Conservation (phyloP, 495 filamentous ascomycete species). For the Thozetella sp. region DNA sequence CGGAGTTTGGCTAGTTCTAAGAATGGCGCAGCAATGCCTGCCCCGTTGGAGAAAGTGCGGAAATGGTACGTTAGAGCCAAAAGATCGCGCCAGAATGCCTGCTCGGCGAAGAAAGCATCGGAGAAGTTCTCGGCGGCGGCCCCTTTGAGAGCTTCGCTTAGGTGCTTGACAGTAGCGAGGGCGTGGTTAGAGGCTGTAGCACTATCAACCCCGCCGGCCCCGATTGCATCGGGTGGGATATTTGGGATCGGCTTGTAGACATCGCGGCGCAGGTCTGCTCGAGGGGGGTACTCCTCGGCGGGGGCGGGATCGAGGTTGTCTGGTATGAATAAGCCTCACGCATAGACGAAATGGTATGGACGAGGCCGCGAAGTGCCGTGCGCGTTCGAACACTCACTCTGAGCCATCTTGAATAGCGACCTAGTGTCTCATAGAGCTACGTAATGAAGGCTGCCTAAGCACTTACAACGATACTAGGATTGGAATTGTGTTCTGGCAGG, state of each 20-base stretch:
- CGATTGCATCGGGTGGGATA: conserved; percentile 5
- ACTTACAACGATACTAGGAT: too few species aligned
- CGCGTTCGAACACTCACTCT: too few species aligned
- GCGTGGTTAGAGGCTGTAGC: conserved; percentile 10
- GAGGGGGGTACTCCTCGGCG: conserved; percentile 12
- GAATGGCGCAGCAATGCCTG: conserved; percentile 15
- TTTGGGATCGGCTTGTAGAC: conserved; percentile 12
- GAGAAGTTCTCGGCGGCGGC: conserved; percentile 14
- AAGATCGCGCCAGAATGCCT: conserved; percentile 32
- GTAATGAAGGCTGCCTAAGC: too few species aligned
- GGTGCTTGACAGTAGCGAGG: background rate
- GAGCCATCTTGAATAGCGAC: background rate
- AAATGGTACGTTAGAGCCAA: conserved; percentile 28
- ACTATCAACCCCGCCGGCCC: background rate
- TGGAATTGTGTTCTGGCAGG: too few species aligned
- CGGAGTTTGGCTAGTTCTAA: conserved; percentile 16
- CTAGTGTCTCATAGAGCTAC: background rate
- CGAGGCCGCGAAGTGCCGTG: too few species aligned
- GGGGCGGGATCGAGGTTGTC: background rate
- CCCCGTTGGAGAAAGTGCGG: conserved; percentile 20
- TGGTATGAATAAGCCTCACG: background rate
- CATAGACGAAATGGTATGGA: too few species aligned
- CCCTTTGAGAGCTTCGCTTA: conserved; percentile 16
- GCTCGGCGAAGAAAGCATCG: conserved; percentile 13
- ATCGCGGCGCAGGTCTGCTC: conserved; percentile 16